phyloP scores from a whole-genome alignment of 192 early-diverging fungal genomes.

The Oehlia diaphana region DNA sequence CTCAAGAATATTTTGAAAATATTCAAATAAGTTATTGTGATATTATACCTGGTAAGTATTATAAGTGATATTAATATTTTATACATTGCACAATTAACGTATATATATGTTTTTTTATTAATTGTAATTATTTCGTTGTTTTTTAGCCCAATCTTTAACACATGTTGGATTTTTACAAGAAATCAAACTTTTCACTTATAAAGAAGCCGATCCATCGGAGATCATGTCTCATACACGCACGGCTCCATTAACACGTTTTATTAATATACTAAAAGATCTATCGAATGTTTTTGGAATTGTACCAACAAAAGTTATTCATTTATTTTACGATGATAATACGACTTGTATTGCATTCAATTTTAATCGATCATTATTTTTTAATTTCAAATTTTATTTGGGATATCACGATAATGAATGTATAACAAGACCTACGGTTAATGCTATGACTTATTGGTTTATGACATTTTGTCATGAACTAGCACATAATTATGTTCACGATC shows the following conservation, averaged over 20 bases:
- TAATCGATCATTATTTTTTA: slow-evolving; percentile 77
- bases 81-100: neutral
- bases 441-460: slow-evolving; percentile 82
- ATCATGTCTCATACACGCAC: slow-evolving; percentile 33
- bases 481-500: slow-evolving; percentile 69
- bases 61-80: no score
- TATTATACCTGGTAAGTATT: slow-evolving; percentile 41
- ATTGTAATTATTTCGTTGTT: no score
- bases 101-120: neutral
- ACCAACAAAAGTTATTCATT: slow-evolving; percentile 53
- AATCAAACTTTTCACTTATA: slow-evolving; percentile 39
- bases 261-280: slow-evolving; percentile 41
- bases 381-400: slow-evolving; percentile 72
- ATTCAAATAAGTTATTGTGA: slow-evolving; percentile 52
- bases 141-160: slow-evolving; percentile 37
- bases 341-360: slow-evolving; percentile 81
- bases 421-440: slow-evolving; percentile 32
- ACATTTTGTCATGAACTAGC: slow-evolving; percentile 81
- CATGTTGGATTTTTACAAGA: slow-evolving; percentile 41
- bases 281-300: slow-evolving; percentile 65
- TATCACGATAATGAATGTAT: slow-evolving; percentile 53
- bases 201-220: slow-evolving; percentile 38
- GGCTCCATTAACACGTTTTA: slow-evolving; percentile 41
- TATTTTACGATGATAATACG: slow-evolving; percentile 75
- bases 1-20: slow-evolving; percentile 26